These are phyloP conservation scores for Puccinia sorghi DNA, from an alignment of 1,284 basidiomycete species.

Conservation along the genomic window DNA sequence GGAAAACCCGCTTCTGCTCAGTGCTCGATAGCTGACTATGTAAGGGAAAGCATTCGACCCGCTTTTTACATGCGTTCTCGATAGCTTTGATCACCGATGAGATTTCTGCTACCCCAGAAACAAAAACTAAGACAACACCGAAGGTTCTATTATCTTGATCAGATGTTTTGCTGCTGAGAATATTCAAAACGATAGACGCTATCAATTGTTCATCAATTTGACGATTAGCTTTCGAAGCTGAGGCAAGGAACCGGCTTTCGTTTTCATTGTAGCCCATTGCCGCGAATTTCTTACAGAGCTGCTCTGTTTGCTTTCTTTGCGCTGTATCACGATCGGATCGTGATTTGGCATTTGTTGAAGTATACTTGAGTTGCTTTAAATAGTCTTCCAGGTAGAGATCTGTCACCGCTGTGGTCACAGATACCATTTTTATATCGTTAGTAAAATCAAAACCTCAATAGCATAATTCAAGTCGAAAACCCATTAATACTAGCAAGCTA, in stretches of 20 bases:
- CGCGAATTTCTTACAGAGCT: conserved; percentile 11
- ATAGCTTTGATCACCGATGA: conserved; percentile 72
- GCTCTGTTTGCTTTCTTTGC: conserved; percentile 11
- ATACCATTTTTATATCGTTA: conserved; percentile 7
- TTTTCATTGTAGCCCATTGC: conserved; percentile 34
- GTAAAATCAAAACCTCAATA: not conserved
- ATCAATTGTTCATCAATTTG: conserved; percentile 46
- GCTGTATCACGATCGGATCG: conserved; percentile 63
- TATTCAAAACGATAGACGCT: conserved; percentile 57
- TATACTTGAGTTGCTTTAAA: conserved; percentile 23
- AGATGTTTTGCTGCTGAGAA: conserved; percentile 65
- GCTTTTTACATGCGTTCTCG: conserved; percentile 59
- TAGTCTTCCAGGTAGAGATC: conserved; percentile 56
- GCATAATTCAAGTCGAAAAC: not conserved
- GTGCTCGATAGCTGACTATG: conserved; percentile 84
- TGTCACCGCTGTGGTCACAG: conserved; percentile 52
- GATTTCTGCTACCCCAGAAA: conserved; percentile 63
- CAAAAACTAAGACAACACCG: conserved; percentile 75
- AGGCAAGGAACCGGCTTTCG: conserved; percentile 25
- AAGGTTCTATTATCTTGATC: conserved; percentile 64
- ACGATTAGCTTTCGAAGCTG: conserved; percentile 25
- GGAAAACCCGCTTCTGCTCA: conserved; percentile 80
- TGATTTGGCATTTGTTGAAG: conserved; percentile 14
- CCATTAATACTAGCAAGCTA: not conserved
- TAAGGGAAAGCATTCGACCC: conserved; percentile 72